Evolutionary conservation across 139 green algal genomes (phyloP).

Genomic region (Gonium pectorale): DNA sequence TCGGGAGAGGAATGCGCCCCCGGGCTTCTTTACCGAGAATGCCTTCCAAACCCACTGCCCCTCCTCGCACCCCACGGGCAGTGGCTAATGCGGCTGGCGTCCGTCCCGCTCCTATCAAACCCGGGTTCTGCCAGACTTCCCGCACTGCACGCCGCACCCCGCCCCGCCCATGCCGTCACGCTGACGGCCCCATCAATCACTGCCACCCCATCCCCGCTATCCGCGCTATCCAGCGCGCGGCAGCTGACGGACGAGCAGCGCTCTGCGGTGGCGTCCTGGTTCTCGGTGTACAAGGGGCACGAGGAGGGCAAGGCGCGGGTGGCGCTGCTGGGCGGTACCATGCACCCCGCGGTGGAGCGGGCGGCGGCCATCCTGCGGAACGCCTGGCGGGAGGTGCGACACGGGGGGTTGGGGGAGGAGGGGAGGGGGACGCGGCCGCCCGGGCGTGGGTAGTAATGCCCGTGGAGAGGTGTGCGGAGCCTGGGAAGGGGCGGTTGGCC

Average conservation of each 20-base stretch:
- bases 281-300: conserved; percentile 87
- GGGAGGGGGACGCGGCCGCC: not conserved
- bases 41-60: too few relatives aligned
- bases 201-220: not conserved
- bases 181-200: not conserved
- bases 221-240: conserved; percentile 65
- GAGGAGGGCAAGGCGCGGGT: conserved; percentile 55
- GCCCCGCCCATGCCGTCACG: not conserved
- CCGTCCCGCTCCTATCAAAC: too few relatives aligned
- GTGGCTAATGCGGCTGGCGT: too few relatives aligned
- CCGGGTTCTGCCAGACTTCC: too few relatives aligned
- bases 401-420: not conserved
- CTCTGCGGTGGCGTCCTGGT: conserved; percentile 86
- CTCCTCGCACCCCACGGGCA: too few relatives aligned
- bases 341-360: conserved; percentile 76
- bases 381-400: conserved; percentile 66
- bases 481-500: too few relatives aligned
- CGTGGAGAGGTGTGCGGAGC: too few relatives aligned
- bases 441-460: too few relatives aligned
- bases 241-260: conserved; percentile 91
- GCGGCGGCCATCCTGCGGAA: conserved; percentile 63
- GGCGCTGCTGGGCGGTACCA: conserved; percentile 20
- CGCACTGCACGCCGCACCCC: not conserved
- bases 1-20: too few relatives aligned
- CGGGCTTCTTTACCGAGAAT: too few relatives aligned